Evolutionary conservation across 441 rosid species (phyloP).

Genomic region (Flueggea neowawraea): DNA sequence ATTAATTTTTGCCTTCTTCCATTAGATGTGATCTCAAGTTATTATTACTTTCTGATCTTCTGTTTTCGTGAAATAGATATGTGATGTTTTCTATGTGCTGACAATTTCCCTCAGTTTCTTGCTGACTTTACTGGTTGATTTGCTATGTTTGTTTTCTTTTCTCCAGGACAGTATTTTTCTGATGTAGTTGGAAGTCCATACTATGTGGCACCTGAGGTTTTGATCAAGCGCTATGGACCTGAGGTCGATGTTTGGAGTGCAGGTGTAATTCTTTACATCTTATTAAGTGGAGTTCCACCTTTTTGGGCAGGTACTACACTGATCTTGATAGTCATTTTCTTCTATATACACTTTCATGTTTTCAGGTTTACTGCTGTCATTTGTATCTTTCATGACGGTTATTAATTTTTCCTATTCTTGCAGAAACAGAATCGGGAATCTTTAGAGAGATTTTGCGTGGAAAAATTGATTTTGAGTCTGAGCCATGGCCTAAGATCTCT

Average conservation of each 20-base stretch:
- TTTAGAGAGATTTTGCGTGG: conserved; percentile 77
- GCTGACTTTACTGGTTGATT: conserved; percentile 1
- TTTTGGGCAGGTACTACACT: conserved; percentile 55
- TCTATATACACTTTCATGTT: neutral
- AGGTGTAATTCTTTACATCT: conserved; percentile 67
- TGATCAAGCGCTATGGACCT: conserved; percentile 61
- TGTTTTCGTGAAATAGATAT: no score
- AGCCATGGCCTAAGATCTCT: conserved; percentile 87
- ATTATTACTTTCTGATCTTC: neutral
- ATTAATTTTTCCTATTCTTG: conserved; percentile 7
- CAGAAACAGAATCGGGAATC: conserved; percentile 90
- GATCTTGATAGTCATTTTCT: conserved; percentile 9
- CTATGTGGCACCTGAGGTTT: conserved; percentile 73
- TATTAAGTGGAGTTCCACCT: conserved; percentile 67
- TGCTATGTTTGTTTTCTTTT: neutral
- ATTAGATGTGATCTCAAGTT: neutral
- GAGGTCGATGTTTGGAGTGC: conserved; percentile 72
- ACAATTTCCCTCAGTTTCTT: neutral
- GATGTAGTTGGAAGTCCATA: conserved; percentile 81
- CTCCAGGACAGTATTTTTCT: conserved; percentile 40
- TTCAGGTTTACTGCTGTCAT: neutral
- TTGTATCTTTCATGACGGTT: neutral
- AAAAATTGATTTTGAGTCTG: conserved; percentile 69
- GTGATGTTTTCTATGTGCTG: neutral
- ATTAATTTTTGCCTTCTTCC: no score